Evolutionary conservation across 768 basidiomycete genomes (phyloP), one percentile per base, ranked within the genome.

Genomic region (Pleurotus tuber-regium): DNA sequence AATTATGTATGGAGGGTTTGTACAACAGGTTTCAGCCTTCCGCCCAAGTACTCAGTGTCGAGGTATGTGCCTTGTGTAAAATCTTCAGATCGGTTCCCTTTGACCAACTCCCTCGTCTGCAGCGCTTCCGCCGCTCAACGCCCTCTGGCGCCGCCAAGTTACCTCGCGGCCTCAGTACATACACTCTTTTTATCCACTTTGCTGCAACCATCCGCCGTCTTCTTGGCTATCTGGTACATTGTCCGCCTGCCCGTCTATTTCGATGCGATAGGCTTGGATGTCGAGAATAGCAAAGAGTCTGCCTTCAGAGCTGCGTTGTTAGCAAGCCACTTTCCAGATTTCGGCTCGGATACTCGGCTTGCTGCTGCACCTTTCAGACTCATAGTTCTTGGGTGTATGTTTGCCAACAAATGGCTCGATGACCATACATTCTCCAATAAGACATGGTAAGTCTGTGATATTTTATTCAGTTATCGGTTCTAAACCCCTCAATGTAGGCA

Each of bases 371-470:
- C 86, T 9, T 91, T 90, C 66, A 81, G 86, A 48, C 73, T 92
- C 36, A 73, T 91, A 52, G 78, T 92, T 19, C 73, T 92, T 19
- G 89, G 89, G 16, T 89, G 83, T 55, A 90, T 92, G 88, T 71
- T 92, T 28, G 87, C 89, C 16, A 91, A 91, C 66, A 92, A 92
- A 68, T 91, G 89, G 89, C 63, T 92, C 57, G 89, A 91, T 57
- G 89, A 92, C 59, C 89, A 92, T 61, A 91, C 89, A 0, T 92
- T 91, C 67, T 90, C 88, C 33, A 91, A 91, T 69, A 91, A 89
- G 71, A 92, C 89, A 49, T 92, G 89, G 89, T 89, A 64, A 54
- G 83, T 64, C 38, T 33, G 30, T 31, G 19, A 11, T 19, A 21
- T 33, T 38, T 41, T 24, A 23, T 42, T 21, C n/a, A 46, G 19